Evolutionary conservation across 768 basidiomycete species (phyloP).

Genomic region (Collybia sordida): DNA sequence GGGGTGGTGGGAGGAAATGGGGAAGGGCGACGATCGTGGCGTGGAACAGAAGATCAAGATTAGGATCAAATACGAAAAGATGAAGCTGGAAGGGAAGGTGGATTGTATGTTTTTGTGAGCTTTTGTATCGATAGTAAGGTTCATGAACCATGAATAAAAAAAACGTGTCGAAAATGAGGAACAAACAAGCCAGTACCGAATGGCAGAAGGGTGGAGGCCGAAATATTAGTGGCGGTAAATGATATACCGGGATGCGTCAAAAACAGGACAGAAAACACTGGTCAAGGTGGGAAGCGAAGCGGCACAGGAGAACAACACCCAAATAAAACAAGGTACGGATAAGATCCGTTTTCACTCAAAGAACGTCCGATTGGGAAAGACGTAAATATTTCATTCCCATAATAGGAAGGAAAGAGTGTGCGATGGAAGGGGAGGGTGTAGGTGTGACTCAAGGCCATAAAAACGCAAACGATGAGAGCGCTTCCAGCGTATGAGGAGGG

Average conservation of each 20-base stretch:
- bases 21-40: slow-evolving; percentile 12
- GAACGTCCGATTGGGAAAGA: slow-evolving; percentile 18
- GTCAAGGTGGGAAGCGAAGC: slow-evolving; percentile 10
- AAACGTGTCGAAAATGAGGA: slow-evolving; percentile 19
- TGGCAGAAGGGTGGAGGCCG: slow-evolving; percentile 22
- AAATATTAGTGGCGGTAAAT: slow-evolving; percentile 17
- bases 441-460: slow-evolving; percentile 1
- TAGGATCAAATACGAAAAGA: slow-evolving; percentile 26
- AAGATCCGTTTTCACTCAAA: slow-evolving; percentile 18
- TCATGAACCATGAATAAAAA: slow-evolving; percentile 19
- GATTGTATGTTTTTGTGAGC: slow-evolving; percentile 50
- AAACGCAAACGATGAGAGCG: slow-evolving; percentile 26
- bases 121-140: slow-evolving; percentile 35
- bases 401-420: background rate
- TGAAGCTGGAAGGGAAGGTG: slow-evolving; percentile 33
- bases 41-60: slow-evolving; percentile 11
- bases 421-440: slow-evolving; percentile 2
- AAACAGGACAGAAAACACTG: slow-evolving; percentile 10
- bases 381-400: background rate
- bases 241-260: slow-evolving; percentile 12
- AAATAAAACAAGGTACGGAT: slow-evolving; percentile 18
- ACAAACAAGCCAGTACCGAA: slow-evolving; percentile 38
- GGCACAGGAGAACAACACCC: slow-evolving; percentile 10
- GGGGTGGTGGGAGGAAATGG: slow-evolving; percentile 18
- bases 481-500: slow-evolving; percentile 21